Base-by-base conservation (phyloP, 495 filamentous ascomycete genomes). In the Apiosordaria backusii region DNA sequence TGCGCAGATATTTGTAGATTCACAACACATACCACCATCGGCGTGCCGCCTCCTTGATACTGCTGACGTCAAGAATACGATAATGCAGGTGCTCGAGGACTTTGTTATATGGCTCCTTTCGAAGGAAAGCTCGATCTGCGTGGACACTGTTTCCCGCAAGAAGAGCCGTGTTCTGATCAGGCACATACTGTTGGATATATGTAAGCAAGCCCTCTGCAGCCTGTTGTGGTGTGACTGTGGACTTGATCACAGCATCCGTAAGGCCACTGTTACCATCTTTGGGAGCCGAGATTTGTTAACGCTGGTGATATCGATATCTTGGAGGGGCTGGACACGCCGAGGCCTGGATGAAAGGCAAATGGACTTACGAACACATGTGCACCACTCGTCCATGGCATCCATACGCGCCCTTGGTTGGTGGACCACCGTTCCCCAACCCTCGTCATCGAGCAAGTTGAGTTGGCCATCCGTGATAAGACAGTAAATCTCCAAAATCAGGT, bases 141-240 rank as follows among this genome's bases (percentile, higher is more conserved):
- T 99, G 95, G 9, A 99, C 90, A 35, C 88, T 92, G 76, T 97
- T 99, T 4, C 95, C 95, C 0, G 95, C 93, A 53, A 99, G 79
- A 68, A 97, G 75, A 3, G 86, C 93, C 26, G 74, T 81, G 26
- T 84, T 80, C 4, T 82, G 79, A 53, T 87, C 75, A 0, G 91
- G 90, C 15, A 96, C 84, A 68, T 87, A 80, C 57, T 79, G 83
- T 70, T 86, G 80, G 68, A 98, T 89, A 74, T 97, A 99, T 40
- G 83, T 82, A 18, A 97, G 82, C 29, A 98, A 82, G 16, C 82
- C 83, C 23, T 85, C 79, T 18, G 92, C 91, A 6, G 95, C 96
- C 62, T 87, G 75, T 63, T 88, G 84, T 2, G 91, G 76, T 7
- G 88, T 93, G 3, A 86, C 89, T 5, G 82, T 86, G 7, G 95